phyloP scores from a whole-genome alignment of 345 rosid genomes.

The Citrus australasica region DNA sequence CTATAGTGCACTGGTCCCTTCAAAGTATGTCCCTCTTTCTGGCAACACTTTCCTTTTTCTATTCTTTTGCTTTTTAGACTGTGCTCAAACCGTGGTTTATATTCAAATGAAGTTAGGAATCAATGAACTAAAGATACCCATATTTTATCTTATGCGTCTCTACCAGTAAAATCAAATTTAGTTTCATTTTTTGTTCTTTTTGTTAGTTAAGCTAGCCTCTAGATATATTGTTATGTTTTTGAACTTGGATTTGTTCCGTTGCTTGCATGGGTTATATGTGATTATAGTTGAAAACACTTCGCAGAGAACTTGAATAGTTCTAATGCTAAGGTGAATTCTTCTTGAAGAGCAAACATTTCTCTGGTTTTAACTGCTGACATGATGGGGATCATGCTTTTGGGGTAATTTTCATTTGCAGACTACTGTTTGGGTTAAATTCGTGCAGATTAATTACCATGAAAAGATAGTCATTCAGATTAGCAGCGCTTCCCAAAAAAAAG shows the following conservation, averaged over 20 bases:
- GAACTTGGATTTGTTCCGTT: background rate
- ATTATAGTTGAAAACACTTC: background rate
- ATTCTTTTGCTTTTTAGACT: background rate
- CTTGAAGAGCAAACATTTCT: background rate
- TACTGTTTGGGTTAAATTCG: background rate
- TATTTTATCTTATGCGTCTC: background rate
- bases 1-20: slow-evolving; percentile 84
- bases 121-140: background rate
- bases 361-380: background rate
- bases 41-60: background rate
- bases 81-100: background rate
- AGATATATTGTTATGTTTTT: background rate
- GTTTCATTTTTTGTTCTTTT: background rate
- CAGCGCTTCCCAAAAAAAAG: background rate
- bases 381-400: background rate
- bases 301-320: background rate
- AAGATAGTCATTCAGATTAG: background rate
- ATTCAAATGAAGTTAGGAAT: slow-evolving; percentile 1
- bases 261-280: background rate
- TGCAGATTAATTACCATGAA: background rate
- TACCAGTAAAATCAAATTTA: background rate
- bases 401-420: background rate
- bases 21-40: slow-evolving; percentile 51
- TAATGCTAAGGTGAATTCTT: background rate
- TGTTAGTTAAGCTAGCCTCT: background rate